These are phyloP conservation scores for Ophiobolus disseminans DNA, from an alignment of 2,329 filamentous ascomycete species.

Conservation along the genomic window DNA sequence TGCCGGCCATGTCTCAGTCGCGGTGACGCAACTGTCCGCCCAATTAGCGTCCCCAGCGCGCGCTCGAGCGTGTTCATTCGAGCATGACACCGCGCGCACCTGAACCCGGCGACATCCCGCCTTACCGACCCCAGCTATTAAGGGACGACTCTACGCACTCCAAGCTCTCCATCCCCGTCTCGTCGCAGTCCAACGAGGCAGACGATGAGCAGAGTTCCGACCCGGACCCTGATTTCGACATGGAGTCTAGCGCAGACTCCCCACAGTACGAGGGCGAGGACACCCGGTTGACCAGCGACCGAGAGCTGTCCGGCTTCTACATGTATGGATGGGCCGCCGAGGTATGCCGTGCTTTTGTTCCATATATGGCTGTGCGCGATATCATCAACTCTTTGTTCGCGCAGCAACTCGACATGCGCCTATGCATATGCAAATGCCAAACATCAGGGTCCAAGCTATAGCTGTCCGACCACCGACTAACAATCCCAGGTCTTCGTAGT, in stretches of 20 bases:
- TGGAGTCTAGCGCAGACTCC: slow-evolving; percentile 40
- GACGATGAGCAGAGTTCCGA: slow-evolving; percentile 53
- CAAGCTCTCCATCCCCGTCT: slow-evolving; percentile 43
- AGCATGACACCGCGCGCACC: slow-evolving; percentile 44
- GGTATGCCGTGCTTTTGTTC: slow-evolving; percentile 32
- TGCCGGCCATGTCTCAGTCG: slow-evolving; percentile 23
- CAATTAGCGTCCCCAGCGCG: slow-evolving; percentile 32
- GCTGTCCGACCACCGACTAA: slow-evolving; percentile 9
- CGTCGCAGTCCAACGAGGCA: slow-evolving; percentile 51
- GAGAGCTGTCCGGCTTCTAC: slow-evolving; percentile 94
- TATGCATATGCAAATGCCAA: not conserved
- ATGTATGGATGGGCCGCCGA: slow-evolving; percentile 95
- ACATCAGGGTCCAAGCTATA: slow-evolving; percentile 5
- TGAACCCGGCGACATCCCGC: slow-evolving; percentile 14
- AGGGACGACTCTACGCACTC: slow-evolving; percentile 44
- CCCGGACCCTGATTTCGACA: slow-evolving; percentile 32
- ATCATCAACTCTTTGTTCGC: no score
- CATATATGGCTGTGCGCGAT: no score
- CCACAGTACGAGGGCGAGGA: slow-evolving; percentile 82
- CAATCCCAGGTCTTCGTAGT: slow-evolving; percentile 77
- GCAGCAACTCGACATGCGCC: no score
- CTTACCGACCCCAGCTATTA: slow-evolving; percentile 32
- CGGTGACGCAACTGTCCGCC: slow-evolving; percentile 32
- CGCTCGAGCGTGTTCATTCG: slow-evolving; percentile 13
- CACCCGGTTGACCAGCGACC: slow-evolving; percentile 81